Evolutionary conservation across 2,329 filamentous ascomycete species (phyloP).

Genomic region (Shiraia sp.): DNA sequence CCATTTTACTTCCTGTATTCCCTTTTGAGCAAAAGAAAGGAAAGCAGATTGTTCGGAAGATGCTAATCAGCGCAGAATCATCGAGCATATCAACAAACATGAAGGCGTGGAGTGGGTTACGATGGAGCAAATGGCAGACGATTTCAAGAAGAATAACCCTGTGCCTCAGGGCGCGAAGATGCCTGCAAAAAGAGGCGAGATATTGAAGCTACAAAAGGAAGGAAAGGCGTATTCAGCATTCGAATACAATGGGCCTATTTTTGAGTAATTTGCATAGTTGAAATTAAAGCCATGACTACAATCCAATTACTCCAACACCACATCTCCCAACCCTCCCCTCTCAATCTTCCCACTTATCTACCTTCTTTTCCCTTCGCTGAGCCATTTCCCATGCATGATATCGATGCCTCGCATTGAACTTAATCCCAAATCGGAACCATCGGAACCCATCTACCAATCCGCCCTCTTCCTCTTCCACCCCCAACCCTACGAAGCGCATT

Average conservation of each 20-base stretch:
- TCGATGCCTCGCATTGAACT: not conserved
- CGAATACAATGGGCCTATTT: conserved; percentile 23
- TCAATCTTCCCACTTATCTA: not conserved
- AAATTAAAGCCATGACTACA: not conserved
- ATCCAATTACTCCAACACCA: not conserved
- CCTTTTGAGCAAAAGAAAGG: not conserved
- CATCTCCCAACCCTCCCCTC: not conserved
- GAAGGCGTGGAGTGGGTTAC: conserved; percentile 69
- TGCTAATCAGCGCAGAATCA: conserved; percentile 49
- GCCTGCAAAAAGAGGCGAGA: conserved; percentile 60
- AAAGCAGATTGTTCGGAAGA: no score
- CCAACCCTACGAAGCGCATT: no score
- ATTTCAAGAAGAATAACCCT: conserved; percentile 69
- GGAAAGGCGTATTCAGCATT: conserved; percentile 30
- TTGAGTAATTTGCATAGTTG: conserved; percentile 3
- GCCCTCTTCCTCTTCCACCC: no score
- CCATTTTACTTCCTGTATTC: no score
- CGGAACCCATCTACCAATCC: conserved; percentile 7
- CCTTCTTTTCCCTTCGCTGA: no score
- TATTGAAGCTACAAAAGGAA: conserved; percentile 51
- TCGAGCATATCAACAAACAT: conserved; percentile 69
- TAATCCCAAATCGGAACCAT: conserved; percentile 6
- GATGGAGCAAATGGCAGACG: conserved; percentile 72
- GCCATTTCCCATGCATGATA: conserved; percentile 3
- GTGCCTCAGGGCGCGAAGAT: conserved; percentile 63